phyloP scores from a whole-genome alignment of 257 asterid genomes.

The Petunia axillaris region DNA sequence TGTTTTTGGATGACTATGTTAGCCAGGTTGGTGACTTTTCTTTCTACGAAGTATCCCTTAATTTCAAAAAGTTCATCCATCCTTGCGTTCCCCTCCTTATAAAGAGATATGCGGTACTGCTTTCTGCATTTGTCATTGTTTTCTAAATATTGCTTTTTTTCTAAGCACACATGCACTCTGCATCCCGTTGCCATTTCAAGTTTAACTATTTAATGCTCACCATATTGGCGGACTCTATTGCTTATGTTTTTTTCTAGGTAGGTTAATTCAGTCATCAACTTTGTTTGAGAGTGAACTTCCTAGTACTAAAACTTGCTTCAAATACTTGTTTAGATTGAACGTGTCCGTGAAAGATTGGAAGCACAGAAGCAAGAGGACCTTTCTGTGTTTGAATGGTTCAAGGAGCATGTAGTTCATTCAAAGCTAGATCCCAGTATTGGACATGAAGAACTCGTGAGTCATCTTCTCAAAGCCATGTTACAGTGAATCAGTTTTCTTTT shows the following conservation, averaged over 20 bases:
- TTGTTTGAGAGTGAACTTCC: neutral
- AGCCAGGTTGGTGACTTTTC: constrained; percentile 64
- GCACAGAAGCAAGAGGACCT: constrained; percentile 58
- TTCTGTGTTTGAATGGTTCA: constrained; percentile 82
- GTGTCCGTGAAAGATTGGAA: constrained; percentile 63
- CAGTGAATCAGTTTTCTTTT: constrained; percentile 7
- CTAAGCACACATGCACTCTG: neutral
- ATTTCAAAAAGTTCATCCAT: neutral
- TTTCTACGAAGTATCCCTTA: neutral
- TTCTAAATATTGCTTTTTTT: neutral
- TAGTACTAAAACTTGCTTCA: neutral
- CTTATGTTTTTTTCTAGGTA: neutral
- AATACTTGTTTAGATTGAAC: constrained; percentile 60
- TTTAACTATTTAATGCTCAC: neutral
- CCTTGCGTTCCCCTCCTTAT: neutral
- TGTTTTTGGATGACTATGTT: constrained; percentile 78
- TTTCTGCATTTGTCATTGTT: constrained; percentile 5
- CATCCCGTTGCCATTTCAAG: neutral
- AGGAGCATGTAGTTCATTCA: constrained; percentile 65
- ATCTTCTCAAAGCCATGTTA: constrained; percentile 27
- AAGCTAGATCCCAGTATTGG: constrained; percentile 82
- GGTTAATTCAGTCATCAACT: constrained; percentile 1
- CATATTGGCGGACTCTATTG: neutral
- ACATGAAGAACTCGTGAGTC: constrained; percentile 87
- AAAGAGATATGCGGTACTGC: constrained; percentile 14